Conservation (phyloP, 345 rosid species). For the Carallia pectinifolia region DNA sequence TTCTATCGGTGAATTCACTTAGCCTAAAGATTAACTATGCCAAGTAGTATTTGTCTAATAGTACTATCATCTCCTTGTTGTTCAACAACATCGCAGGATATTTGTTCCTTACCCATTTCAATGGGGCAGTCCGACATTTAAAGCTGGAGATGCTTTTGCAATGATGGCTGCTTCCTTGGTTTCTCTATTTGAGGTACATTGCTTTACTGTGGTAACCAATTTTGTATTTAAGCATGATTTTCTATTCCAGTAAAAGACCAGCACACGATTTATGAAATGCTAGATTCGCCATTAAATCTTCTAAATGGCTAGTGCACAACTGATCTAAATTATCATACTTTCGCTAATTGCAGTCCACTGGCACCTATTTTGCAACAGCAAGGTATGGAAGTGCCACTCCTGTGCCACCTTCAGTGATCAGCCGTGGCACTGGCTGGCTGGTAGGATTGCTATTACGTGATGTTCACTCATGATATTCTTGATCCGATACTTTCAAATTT, state of each 20-base stretch:
- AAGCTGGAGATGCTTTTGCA: slow-evolving; percentile 51
- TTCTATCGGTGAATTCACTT: too few species aligned
- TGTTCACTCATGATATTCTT: slow-evolving; percentile 5
- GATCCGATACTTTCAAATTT: not conserved
- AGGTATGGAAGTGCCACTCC: slow-evolving; percentile 85
- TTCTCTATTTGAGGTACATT: slow-evolving; percentile 62
- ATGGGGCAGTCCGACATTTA: slow-evolving; percentile 73
- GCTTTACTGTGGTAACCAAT: not conserved
- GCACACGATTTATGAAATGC: not conserved
- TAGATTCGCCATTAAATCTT: not conserved
- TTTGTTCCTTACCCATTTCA: slow-evolving; percentile 70
- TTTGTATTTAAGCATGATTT: not conserved
- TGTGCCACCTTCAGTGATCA: slow-evolving; percentile 68
- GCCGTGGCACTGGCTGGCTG: slow-evolving; percentile 90
- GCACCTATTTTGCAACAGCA: slow-evolving; percentile 67
- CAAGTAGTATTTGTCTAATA: not conserved
- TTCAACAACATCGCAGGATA: slow-evolving; percentile 40
- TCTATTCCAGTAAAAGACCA: not conserved
- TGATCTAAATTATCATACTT: not conserved
- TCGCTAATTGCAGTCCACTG: slow-evolving; percentile 44
- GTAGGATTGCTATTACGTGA: slow-evolving; percentile 23
- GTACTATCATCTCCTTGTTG: not conserved
- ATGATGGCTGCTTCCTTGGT: slow-evolving; percentile 72
- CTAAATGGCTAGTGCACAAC: not conserved
- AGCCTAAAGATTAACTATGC: too few species aligned